Base-by-base conservation (phyloP, 1,284 basidiomycete species). In the Ganoderma meredithae region DNA sequence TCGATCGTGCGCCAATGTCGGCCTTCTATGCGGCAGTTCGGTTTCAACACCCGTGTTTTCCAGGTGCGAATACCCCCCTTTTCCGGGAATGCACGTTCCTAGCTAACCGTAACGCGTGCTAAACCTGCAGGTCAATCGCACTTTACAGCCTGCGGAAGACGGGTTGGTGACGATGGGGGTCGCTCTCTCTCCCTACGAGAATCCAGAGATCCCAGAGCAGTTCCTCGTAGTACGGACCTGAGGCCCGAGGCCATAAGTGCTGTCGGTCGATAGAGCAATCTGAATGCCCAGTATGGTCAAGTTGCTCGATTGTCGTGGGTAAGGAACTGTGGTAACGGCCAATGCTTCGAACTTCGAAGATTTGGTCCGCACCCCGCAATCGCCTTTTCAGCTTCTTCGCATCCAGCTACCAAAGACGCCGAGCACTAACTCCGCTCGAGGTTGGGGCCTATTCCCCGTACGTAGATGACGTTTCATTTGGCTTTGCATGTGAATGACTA, bases 121-220 rank as follows among this genome's bases (percentile, higher is more conserved):
- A 52, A 22, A 53, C 36, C 47, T 41, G 5, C 73, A 92, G 90
- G 83, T 92, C 13, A 81, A 83, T 60, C 82, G 86, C 27, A 79
- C 86, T 7, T 43, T 64, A 0, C 62, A 60, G 1, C 71, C 76
- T 5, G 78, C 80, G 8, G 81, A 81, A 33, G 75, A 81, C 49
- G 84, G 84, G 0, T 75, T 72, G 33, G 77, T 85, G 39, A 75
- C 75, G 9, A 74, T 81, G 15, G 77, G 81, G 58, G 82, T 82
- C 6, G 76, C 73, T 3, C 79, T 93, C 6, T 81, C 78, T 3
- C 81, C 82, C 0, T 91, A 90, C 71, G 89, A 91, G 72, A 85
- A 80, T 65, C 85, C 86, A 5, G 90, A 90, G 72, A 81, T 93
- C 15, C 92, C 92, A 52, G 91, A 93, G 71, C 86, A 87, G 61